These are phyloP conservation scores for Neurospora sp. DNA, from an alignment of 495 filamentous ascomycete genomes.

Conservation along the genomic window DNA sequence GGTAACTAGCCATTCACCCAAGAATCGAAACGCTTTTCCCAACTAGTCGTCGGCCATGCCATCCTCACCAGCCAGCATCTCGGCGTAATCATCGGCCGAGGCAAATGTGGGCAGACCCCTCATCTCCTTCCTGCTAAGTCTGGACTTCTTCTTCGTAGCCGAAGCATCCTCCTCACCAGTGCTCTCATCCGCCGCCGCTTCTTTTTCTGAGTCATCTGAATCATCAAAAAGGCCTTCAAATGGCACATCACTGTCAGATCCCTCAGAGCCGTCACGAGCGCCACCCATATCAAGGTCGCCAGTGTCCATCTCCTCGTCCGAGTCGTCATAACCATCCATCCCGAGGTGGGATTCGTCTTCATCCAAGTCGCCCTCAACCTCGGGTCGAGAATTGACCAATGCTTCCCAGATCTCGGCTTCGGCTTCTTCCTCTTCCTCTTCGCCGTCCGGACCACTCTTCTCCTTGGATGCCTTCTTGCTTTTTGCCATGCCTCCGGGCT, in stretches of 20 bases:
- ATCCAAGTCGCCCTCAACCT: constrained; percentile 48
- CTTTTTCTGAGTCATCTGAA: constrained; percentile 24
- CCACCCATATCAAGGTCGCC: constrained; percentile 13
- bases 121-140: constrained; percentile 68
- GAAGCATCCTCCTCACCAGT: constrained; percentile 12
- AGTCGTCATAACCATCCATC: constrained; percentile 38
- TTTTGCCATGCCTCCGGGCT: constrained; percentile 46
- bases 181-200: constrained; percentile 23
- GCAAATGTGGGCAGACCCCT: constrained; percentile 88
- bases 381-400: constrained; percentile 49
- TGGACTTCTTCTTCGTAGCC: constrained; percentile 34
- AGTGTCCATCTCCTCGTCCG: constrained; percentile 36
- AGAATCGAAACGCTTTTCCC: not conserved
- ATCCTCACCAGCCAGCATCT: constrained; percentile 66
- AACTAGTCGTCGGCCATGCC: constrained; percentile 24
- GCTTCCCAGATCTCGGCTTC: constrained; percentile 89
- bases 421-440: constrained; percentile 40
- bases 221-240: constrained; percentile 34
- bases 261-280: constrained; percentile 34
- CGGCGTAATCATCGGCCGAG: constrained; percentile 85
- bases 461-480: constrained; percentile 45
- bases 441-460: constrained; percentile 1
- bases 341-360: constrained; percentile 40
- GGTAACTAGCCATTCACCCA: not conserved
- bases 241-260: constrained; percentile 29